A percentile compares a stretch with the other conserved stretches of the same genome.
phyloP scores from a whole-genome alignment of 208 protist genomes.

The Trypanosoma melophagium region DNA sequence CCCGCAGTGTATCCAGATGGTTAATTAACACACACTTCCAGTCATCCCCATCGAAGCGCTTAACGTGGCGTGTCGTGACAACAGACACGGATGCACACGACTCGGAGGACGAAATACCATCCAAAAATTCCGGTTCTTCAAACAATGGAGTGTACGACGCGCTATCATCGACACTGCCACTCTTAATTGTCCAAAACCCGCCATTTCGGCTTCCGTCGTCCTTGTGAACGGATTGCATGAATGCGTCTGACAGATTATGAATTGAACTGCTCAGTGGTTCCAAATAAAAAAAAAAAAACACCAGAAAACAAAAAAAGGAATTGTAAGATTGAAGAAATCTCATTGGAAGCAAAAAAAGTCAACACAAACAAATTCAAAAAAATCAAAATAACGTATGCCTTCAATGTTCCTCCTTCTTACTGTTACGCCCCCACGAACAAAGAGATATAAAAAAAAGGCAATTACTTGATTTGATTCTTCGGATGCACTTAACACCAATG shows the following conservation, averaged over 20 bases:
- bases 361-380: constrained; percentile 1
- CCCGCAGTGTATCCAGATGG: constrained; percentile 35
- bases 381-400: background rate
- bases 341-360: too few relatives aligned
- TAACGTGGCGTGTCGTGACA: constrained; percentile 39
- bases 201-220: too few relatives aligned
- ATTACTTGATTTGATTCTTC: too few relatives aligned
- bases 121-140: constrained; percentile 4
- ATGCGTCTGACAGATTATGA: too few relatives aligned
- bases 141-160: background rate
- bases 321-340: background rate
- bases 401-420: too few relatives aligned
- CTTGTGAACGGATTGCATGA: too few relatives aligned
- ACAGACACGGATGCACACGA: background rate
- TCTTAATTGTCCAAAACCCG: background rate
- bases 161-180: background rate
- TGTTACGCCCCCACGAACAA: too few relatives aligned
- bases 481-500: too few relatives aligned
- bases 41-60: constrained; percentile 78
- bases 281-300: constrained; percentile 11
- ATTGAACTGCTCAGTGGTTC: too few relatives aligned
- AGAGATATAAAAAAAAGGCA: too few relatives aligned
- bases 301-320: background rate
- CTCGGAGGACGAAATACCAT: constrained; percentile 25
- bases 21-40: constrained; percentile 57